A percentile compares a stretch with the other conserved stretches of the same genome.
Conservation (phyloP, 371 early-diverging fungal species). For the Apophysomyces variabilis region DNA sequence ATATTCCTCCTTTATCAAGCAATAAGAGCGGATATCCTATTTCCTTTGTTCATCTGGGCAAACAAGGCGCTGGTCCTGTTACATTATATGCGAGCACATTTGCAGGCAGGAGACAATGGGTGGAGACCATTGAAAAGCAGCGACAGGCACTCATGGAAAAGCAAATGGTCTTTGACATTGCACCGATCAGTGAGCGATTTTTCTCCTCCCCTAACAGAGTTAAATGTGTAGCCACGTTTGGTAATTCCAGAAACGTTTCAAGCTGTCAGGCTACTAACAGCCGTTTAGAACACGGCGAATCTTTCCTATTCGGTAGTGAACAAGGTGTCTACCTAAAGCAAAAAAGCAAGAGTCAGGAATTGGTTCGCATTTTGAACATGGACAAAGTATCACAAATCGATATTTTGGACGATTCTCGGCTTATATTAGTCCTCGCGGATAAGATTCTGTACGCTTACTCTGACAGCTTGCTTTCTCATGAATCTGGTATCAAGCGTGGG, state of each 20-base stretch:
- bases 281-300: slow-evolving; percentile 22
- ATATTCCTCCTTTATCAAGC: slow-evolving; percentile 15
- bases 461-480: slow-evolving; percentile 59
- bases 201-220: slow-evolving; percentile 42
- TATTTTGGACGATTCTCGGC: slow-evolving; percentile 69
- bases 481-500: slow-evolving; percentile 47
- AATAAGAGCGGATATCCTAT: slow-evolving; percentile 63
- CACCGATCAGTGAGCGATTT: slow-evolving; percentile 37
- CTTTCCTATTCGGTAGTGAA: slow-evolving; percentile 26
- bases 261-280: not conserved
- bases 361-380: slow-evolving; percentile 62
- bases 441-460: slow-evolving; percentile 75
- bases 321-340: slow-evolving; percentile 31
- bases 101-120: slow-evolving; percentile 82
- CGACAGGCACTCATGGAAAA: slow-evolving; percentile 62
- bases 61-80: slow-evolving; percentile 63
- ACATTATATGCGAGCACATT: slow-evolving; percentile 76
- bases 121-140: slow-evolving; percentile 80
- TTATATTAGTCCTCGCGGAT: slow-evolving; percentile 79
- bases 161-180: slow-evolving; percentile 64
- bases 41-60: slow-evolving; percentile 79
- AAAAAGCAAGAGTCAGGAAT: slow-evolving; percentile 16
- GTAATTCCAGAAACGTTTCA: slow-evolving; percentile 23
- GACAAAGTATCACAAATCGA: slow-evolving; percentile 84
- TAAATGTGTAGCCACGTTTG: slow-evolving; percentile 39